A percentile compares a stretch with the other conserved stretches of the same genome.
These are phyloP conservation scores for Avena eriantha DNA, from an alignment of 176 grass and related monocot genomes.

Conservation along the genomic window DNA sequence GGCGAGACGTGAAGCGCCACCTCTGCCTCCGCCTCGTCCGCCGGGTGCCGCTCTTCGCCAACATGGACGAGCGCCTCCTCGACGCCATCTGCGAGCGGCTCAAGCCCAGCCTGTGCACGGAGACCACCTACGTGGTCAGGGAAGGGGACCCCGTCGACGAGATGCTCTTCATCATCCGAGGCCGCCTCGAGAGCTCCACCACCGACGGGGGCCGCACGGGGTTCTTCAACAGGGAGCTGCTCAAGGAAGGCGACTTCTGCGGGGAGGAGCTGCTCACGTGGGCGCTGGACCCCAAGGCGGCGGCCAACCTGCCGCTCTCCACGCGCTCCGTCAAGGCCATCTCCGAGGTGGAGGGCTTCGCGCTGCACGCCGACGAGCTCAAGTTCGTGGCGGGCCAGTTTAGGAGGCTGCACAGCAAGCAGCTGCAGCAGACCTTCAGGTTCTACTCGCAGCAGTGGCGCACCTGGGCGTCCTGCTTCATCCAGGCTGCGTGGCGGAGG, in stretches of 20 bases:
- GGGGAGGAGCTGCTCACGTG: constrained; percentile 75
- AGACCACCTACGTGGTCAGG: constrained; percentile 58
- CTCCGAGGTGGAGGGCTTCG: constrained; percentile 77
- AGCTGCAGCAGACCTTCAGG: constrained; percentile 81
- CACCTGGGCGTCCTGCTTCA: constrained; percentile 74
- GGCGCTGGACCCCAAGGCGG: constrained; percentile 74
- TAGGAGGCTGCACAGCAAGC: constrained; percentile 73
- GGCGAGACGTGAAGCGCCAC: constrained; percentile 74
- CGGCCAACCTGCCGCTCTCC: constrained; percentile 64
- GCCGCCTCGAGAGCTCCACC: constrained; percentile 67
- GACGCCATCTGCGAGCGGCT: constrained; percentile 84
- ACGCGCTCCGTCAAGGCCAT: constrained; percentile 60
- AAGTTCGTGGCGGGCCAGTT: constrained; percentile 79
- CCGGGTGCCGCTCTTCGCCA: constrained; percentile 71
- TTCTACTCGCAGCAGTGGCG: constrained; percentile 93
- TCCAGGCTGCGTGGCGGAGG: constrained; percentile 72
- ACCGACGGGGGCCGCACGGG: constrained; percentile 64
- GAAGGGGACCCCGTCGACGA: constrained; percentile 79
- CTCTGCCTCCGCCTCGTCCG: constrained; percentile 73
- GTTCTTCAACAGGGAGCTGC: constrained; percentile 59
- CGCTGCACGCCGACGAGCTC: constrained; percentile 69
- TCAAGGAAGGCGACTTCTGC: constrained; percentile 75
- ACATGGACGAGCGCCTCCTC: constrained; percentile 79
- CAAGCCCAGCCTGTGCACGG: constrained; percentile 71
- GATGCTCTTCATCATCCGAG: constrained; percentile 81